Evolutionary conservation across 2,329 filamentous ascomycete species (phyloP), one percentile per base, ranked within the genome.

Genomic region (Colletotrichum tropicale): DNA sequence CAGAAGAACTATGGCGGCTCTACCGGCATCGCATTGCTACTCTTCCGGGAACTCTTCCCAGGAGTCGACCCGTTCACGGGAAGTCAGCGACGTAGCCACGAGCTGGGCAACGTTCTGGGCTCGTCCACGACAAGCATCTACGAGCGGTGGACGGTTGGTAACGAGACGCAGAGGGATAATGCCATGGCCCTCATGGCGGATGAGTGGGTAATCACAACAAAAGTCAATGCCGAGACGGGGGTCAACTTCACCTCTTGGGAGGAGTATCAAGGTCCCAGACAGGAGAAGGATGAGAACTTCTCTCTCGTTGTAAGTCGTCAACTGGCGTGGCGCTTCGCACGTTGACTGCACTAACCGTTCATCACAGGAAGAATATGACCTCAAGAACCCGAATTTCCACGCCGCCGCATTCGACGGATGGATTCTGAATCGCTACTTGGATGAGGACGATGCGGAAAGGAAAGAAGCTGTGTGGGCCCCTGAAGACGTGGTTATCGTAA

Each of bases 1-100:
- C 52, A 69, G 7, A 36, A 70, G 16, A 74, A 74, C 66, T 74
- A 43, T n/a, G 71, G 71, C n/a, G 71, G 71, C 4, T 56, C 71
- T 18, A 70, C 30, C 0, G 71, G 58, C 4, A n/a, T 66, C 15
- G 67, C 71, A 4, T 38, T 74, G 8, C 60, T 74, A 9, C 43
- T 74, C 7, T 43, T 74, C 16, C 66, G 71, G 10, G 26, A 62
- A 2, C n/a, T 74, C 12, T 74, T 71, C 18, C 71, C 71, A 3
- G 71, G 48, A 9, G 13, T 66, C 21, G 60, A 74, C 10, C 71
- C 71, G 7, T 70, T 70, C 9, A 60, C 60, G 12, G 66, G 66
- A 5, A 74, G 71, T 21, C 43, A 69, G 15, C 32, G 71, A n/a
- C 58, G 71, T 32, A 71, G 60, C 34, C 67, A 70, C 16, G 60